Conservation (phyloP, 441 rosid species). For the Corymbia citriodora region DNA sequence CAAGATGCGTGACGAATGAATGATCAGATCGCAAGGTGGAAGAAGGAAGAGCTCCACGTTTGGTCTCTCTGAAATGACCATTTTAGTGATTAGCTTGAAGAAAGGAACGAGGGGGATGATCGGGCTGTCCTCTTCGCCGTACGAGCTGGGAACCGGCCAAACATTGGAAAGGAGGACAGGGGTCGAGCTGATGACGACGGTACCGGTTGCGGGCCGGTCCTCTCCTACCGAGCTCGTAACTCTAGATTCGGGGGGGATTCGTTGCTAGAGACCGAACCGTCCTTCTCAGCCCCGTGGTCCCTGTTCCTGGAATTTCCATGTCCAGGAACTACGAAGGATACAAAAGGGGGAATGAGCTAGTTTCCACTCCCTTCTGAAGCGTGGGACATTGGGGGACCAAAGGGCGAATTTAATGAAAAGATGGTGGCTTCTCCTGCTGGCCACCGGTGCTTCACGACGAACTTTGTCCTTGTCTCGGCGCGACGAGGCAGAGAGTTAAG, state of each 20-base stretch:
- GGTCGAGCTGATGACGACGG: no score
- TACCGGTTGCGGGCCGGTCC: no score
- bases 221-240: not conserved
- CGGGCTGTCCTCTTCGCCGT: not conserved
- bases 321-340: not conserved
- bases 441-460: not conserved
- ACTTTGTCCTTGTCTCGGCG: not conserved
- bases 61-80: not conserved
- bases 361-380: not conserved
- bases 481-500: not conserved
- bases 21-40: not conserved
- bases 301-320: not conserved
- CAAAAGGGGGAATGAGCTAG: not conserved
- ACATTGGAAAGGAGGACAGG: not conserved
- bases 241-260: not conserved
- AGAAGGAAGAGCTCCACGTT: not conserved
- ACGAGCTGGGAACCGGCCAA: not conserved
- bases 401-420: not conserved
- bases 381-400: not conserved
- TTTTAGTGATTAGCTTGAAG: not conserved
- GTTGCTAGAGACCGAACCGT: not conserved
- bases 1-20: not conserved
- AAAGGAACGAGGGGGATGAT: not conserved
- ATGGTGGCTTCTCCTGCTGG: not conserved
- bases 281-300: not conserved